Base-by-base conservation (phyloP, 805 yeast species). In the Cyberlindnera veronae region DNA sequence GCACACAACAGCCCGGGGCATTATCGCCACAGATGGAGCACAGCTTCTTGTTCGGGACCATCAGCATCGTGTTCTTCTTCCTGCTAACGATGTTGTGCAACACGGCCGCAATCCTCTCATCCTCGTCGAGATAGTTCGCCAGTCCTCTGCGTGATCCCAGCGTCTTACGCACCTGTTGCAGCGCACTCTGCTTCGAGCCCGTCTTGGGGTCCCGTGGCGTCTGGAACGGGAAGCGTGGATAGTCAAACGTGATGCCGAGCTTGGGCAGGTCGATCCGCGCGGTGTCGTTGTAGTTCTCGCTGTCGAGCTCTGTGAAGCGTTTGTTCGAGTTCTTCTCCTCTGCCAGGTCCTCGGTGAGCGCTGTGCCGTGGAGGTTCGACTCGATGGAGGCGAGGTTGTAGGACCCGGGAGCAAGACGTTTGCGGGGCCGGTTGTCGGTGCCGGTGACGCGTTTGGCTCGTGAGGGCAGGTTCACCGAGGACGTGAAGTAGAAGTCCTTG, bases 21-120 rank as follows among this genome's bases (percentile, higher is more conserved):
- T 64, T 58, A 35, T 68, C 68, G 2, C 76, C 76, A 55, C 76
- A 71, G 7, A 71, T 68, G 0, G 72, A 62, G 39, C 76, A 71
- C 9, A 70, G 54, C 35, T 69, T 68, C 53, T 67, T 68, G 29
- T 60, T 51, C 13, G 62, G 60, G 11, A 62, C 60, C 31, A 56
- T 50, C 33, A 63, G 57, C 48, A 44, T 44, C 12, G 48, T 44
- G 41, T 47, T 54, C 37, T 51, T 53, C 31, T 61, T 64, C 42
- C 62, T 66, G 5, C 62, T 44, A 14, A 52, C 53, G 8, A 52
- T 40, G 22, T 63, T 56, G 36, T 62, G 43, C 22, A 56, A 44
- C 15, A 51, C 51, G 35, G 66, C 49, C 18, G 63, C 62, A n/a
- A 49, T 50, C 39, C 64, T 62, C 32, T 65, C 71, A 13, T 68